A percentile compares a stretch with the other conserved stretches of the same genome.
Conservation (phyloP, 768 basidiomycete species). For the Tylopilus sp. region DNA sequence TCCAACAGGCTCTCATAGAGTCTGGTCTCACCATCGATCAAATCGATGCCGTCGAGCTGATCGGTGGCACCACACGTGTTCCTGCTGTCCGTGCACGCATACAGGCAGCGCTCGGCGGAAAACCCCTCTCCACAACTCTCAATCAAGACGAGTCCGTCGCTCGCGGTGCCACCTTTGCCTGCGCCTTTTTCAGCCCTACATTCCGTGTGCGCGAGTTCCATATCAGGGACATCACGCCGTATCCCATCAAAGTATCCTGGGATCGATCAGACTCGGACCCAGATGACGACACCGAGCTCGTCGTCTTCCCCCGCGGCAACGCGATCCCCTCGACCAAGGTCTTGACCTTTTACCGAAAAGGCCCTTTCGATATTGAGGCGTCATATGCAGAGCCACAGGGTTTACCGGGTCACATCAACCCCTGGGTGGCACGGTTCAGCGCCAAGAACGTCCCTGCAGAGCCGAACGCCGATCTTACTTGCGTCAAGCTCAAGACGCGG, state of each 20-base stretch:
- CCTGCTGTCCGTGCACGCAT: constrained; percentile 90
- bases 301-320: constrained; percentile 87
- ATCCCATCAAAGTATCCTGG: constrained; percentile 92
- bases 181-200: constrained; percentile 94
- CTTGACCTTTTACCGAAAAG: constrained; percentile 90
- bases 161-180: constrained; percentile 94
- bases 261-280: constrained; percentile 66
- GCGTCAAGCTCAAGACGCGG: constrained; percentile 88
- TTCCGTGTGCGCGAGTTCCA: constrained; percentile 98
- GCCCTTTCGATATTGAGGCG: constrained; percentile 85
- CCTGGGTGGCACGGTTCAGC: constrained; percentile 79
- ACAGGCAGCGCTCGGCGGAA: constrained; percentile 76
- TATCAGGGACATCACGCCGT: constrained; percentile 79
- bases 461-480: constrained; percentile 67
- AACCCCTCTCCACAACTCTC: constrained; percentile 84
- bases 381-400: constrained; percentile 67
- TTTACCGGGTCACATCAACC: constrained; percentile 79
- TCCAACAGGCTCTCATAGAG: constrained; percentile 75
- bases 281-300: constrained; percentile 87
- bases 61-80: constrained; percentile 91
- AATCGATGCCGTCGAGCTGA: constrained; percentile 87
- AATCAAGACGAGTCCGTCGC: constrained; percentile 98
- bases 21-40: constrained; percentile 81
- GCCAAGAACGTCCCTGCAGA: constrained; percentile 77
- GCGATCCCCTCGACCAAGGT: constrained; percentile 90